These are phyloP conservation scores for Aureobasidium leucospermi DNA, from an alignment of 2,329 filamentous ascomycete species.

Conservation along the genomic window DNA sequence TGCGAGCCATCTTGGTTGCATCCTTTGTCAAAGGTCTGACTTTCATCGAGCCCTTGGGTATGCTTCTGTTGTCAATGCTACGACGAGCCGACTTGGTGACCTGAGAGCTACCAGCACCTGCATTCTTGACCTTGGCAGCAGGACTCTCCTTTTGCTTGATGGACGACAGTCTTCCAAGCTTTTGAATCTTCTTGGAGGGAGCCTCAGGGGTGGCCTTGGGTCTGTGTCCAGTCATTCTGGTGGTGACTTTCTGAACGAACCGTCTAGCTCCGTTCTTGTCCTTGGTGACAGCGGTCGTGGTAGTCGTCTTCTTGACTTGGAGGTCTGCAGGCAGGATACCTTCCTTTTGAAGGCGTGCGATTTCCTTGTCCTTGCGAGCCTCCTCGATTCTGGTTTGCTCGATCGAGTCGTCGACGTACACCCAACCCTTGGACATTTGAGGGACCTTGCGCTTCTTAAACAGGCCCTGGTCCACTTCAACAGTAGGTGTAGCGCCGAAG, in stretches of 20 bases:
- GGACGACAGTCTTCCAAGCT: not conserved
- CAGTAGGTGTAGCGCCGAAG: not conserved
- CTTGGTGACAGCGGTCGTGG: constrained; percentile 4
- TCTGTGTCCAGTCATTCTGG: constrained; percentile 3
- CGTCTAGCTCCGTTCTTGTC: constrained; percentile 9
- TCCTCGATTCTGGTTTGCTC: constrained; percentile 15
- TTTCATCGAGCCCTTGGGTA: constrained; percentile 12
- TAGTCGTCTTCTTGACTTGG: constrained; percentile 5
- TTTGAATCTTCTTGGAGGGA: not conserved
- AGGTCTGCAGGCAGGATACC: constrained; percentile 2
- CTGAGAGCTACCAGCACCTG: not conserved
- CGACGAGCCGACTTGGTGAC: not conserved
- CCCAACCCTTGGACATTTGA: constrained; percentile 16
- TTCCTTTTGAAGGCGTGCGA: constrained; percentile 5
- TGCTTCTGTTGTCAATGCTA: constrained; percentile 9
- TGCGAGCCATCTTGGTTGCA: constrained; percentile 9
- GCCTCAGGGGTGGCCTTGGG: not conserved
- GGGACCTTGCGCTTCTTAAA: constrained; percentile 18
- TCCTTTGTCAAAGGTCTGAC: constrained; percentile 5
- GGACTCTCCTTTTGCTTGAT: not conserved
- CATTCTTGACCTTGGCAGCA: not conserved
- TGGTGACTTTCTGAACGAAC: constrained; percentile 9
- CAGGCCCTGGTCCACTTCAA: constrained; percentile 11
- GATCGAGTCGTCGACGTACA: constrained; percentile 15
- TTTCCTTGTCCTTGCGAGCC: constrained; percentile 13